Conservation (phyloP, 495 filamentous ascomycete species). For the Podospora anserina region DNA sequence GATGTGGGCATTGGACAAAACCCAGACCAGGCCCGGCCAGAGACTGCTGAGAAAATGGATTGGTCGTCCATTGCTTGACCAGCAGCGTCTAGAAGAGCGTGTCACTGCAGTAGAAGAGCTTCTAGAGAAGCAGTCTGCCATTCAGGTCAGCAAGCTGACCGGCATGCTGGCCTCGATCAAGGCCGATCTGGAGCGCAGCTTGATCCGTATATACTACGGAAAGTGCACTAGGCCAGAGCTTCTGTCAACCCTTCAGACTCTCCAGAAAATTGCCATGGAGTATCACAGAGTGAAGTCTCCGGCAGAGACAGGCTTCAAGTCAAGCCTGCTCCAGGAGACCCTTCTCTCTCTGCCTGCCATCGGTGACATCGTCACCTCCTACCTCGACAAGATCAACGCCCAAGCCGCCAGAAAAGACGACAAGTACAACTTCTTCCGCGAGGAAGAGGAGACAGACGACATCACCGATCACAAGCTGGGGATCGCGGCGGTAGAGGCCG, state of each 20-base stretch:
- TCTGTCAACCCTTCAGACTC: constrained; percentile 74
- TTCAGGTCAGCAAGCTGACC: constrained; percentile 68
- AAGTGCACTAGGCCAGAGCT: constrained; percentile 92
- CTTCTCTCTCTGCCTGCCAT: constrained; percentile 77
- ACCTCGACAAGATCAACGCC: constrained; percentile 80
- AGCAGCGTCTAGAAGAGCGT: constrained; percentile 72
- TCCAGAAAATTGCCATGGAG: constrained; percentile 75
- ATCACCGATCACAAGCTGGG: constrained; percentile 87
- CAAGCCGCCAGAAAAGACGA: constrained; percentile 82
- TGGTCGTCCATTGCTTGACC: constrained; percentile 83
- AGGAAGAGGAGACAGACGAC: constrained; percentile 77
- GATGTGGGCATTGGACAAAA: constrained; percentile 94
- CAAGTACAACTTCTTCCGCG: constrained; percentile 90
- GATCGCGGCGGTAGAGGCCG: constrained; percentile 84
- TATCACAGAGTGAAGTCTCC: constrained; percentile 64
- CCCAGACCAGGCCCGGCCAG: constrained; percentile 84
- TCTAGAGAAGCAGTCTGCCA: constrained; percentile 59
- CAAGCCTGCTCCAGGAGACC: constrained; percentile 65
- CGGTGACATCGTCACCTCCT: constrained; percentile 60
- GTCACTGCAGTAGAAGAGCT: constrained; percentile 87
- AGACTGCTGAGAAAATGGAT: constrained; percentile 92
- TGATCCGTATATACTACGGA: constrained; percentile 95
- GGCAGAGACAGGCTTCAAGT: constrained; percentile 69
- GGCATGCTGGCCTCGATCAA: constrained; percentile 66
- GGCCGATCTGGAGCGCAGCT: constrained; percentile 82